Percentiles rank a stretch among this genome's conserved stretches.
Evolutionary conservation across 2,329 filamentous ascomycete genomes (phyloP).

Genomic region (Xylariales sp.): DNA sequence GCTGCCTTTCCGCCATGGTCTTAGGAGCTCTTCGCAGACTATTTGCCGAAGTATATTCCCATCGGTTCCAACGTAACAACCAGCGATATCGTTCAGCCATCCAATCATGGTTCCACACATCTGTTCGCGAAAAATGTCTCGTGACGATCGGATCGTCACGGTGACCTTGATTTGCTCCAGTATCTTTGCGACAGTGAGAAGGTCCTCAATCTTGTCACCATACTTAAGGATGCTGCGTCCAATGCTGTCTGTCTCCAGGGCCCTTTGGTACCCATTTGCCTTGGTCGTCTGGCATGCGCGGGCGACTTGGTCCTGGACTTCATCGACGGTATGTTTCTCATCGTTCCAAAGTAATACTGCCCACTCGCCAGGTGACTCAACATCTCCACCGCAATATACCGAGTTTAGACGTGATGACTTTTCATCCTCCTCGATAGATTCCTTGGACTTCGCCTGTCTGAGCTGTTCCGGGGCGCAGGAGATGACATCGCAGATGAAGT

Average conservation of each 20-base stretch:
- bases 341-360: conserved; percentile 94
- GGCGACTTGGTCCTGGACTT: conserved; percentile 85
- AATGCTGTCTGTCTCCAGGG: conserved; percentile 83
- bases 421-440: conserved; percentile 79
- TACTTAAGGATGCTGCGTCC: conserved; percentile 83
- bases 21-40: conserved; percentile 88
- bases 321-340: conserved; percentile 92
- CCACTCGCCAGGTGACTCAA: conserved; percentile 68
- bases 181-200: conserved; percentile 75
- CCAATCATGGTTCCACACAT: conserved; percentile 99
- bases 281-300: conserved; percentile 75
- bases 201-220: conserved; percentile 62
- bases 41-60: conserved; percentile 71
- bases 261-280: conserved; percentile 66
- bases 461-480: conserved; percentile 97
- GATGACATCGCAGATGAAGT: conserved; percentile 96
- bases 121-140: conserved; percentile 94
- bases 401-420: conserved; percentile 69
- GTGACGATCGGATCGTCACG: conserved; percentile 85
- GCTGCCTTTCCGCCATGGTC: conserved; percentile 83
- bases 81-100: conserved; percentile 90
- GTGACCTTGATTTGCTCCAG: conserved; percentile 96
- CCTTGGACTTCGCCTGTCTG: conserved; percentile 75
- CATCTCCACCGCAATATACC: conserved; percentile 67
- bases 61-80: conserved; percentile 79